phyloP scores from a whole-genome alignment of 305 asterid genomes.

The Solanum hybrid region DNA sequence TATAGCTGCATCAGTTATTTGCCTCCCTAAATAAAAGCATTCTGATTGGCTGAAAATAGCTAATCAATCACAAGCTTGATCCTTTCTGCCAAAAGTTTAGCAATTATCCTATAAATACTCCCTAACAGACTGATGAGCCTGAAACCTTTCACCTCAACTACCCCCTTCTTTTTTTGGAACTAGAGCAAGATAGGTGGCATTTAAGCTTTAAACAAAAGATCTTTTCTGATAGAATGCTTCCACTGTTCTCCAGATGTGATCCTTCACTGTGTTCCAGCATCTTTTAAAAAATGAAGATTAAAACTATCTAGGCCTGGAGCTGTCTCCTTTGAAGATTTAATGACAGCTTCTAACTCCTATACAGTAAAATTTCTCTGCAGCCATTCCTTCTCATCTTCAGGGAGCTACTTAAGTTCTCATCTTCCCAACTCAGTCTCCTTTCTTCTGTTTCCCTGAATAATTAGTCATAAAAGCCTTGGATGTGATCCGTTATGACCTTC shows the following conservation, averaged over 20 bases:
- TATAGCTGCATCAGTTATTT: background rate
- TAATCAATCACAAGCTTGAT: background rate
- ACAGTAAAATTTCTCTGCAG: background rate
- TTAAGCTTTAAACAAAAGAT: background rate
- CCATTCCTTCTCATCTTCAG: background rate
- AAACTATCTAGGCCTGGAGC: background rate
- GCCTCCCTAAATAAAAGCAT: background rate
- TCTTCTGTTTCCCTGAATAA: background rate
- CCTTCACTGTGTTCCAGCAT: background rate
- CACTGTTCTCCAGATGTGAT: background rate
- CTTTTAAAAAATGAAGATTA: background rate
- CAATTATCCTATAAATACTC: background rate
- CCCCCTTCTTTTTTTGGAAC: background rate
- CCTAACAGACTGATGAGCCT: background rate
- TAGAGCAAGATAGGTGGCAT: background rate
- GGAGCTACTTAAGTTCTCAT: background rate
- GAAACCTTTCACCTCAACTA: background rate
- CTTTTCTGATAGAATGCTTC: background rate
- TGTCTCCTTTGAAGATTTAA: background rate
- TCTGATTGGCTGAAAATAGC: background rate
- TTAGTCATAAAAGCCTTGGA: background rate
- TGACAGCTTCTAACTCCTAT: background rate
- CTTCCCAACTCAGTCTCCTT: background rate
- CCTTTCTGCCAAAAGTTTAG: background rate
- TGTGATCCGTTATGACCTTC: background rate